Conservation (phyloP, 2,329 filamentous ascomycete genomes). For the Cladobotryum mycophilum region DNA sequence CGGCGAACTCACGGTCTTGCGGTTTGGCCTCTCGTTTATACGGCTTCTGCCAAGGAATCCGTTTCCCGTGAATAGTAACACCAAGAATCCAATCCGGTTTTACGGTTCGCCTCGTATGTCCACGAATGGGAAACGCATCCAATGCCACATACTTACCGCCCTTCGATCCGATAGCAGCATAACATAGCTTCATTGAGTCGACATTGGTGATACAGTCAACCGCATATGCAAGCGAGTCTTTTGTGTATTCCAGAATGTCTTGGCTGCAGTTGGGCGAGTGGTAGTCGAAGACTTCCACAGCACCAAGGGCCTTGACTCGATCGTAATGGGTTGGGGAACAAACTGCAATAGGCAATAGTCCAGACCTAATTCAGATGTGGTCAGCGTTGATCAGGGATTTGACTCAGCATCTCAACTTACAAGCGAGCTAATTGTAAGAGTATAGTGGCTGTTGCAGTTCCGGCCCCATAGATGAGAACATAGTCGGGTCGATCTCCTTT, state of each 20-base stretch:
- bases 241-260: constrained; percentile 19
- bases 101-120: constrained; percentile 18
- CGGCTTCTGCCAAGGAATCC: not conserved
- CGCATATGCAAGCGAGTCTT: constrained; percentile 21
- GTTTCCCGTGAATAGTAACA: constrained; percentile 9
- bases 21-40: not conserved
- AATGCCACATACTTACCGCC: constrained; percentile 15
- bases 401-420: too few relatives aligned
- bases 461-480: constrained; percentile 41
- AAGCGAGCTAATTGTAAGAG: too few relatives aligned
- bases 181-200: constrained; percentile 29
- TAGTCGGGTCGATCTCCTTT: constrained; percentile 12
- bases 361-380: constrained; percentile 36
- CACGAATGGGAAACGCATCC: constrained; percentile 17
- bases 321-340: constrained; percentile 32
- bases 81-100: constrained; percentile 17
- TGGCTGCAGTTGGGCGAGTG: constrained; percentile 14
- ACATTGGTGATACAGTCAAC: constrained; percentile 30
- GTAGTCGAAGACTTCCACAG: constrained; percentile 39
- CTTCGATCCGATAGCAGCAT: constrained; percentile 27
- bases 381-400: constrained; percentile 22
- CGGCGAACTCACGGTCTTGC: not conserved
- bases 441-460: constrained; percentile 35
- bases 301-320: constrained; percentile 35
- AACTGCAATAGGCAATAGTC: constrained; percentile 36